These are phyloP conservation scores for Dioszegia aurantiaca DNA, from an alignment of 768 basidiomycete genomes.

Conservation along the genomic window DNA sequence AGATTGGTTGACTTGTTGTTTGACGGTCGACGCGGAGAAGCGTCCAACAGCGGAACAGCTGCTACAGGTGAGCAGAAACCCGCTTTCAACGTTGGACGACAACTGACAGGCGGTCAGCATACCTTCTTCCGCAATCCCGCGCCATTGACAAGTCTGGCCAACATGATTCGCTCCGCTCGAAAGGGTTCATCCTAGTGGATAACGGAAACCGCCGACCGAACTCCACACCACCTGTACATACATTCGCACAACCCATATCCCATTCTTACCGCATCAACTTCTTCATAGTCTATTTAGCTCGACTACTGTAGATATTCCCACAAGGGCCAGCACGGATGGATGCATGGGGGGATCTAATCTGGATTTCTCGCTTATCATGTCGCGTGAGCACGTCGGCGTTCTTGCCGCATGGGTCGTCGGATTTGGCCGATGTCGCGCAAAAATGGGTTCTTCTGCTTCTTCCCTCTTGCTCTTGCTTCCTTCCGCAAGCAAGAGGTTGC, in stretches of 20 bases:
- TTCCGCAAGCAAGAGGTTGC: too few species aligned
- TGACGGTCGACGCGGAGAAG: constrained; percentile 94
- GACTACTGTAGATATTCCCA: neutral
- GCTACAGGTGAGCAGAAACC: constrained; percentile 66
- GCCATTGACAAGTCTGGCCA: constrained; percentile 32
- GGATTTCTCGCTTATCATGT: too few species aligned
- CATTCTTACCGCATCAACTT: neutral
- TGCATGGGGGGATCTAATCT: constrained; percentile 5
- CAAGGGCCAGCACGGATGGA: neutral
- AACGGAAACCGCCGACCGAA: too few species aligned
- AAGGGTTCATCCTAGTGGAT: constrained; percentile 23
- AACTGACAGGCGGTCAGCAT: constrained; percentile 28
- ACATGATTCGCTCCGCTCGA: constrained; percentile 40
- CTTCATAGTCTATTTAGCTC: neutral
- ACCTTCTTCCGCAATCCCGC: constrained; percentile 43
- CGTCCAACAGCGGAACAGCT: constrained; percentile 80
- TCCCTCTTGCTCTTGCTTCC: too few species aligned
- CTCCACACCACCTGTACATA: neutral
- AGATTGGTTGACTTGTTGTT: constrained; percentile 79
- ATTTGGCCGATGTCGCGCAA: constrained; percentile 14
- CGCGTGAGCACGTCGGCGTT: too few species aligned
- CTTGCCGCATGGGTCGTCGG: too few species aligned
- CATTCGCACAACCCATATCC: neutral
- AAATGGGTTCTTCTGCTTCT: too few species aligned
- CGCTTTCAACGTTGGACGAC: too few species aligned